Conservation (phyloP, 1,139 yeast genomes). For the Pichia sp. region DNA sequence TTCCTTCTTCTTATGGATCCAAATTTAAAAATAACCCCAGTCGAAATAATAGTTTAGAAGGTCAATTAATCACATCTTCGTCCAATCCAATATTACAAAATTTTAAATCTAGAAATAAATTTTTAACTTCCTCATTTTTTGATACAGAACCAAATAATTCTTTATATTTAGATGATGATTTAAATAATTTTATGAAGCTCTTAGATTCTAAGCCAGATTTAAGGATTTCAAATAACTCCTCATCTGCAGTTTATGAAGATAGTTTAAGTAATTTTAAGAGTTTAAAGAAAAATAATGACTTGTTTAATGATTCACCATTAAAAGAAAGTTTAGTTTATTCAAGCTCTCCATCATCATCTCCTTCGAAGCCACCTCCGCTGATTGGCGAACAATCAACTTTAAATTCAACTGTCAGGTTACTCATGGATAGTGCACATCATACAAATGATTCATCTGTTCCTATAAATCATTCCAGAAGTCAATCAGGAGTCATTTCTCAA, state of each 20-base stretch:
- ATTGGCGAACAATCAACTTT: conserved; percentile 2
- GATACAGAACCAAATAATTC: conserved; percentile 29
- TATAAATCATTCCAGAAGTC: neutral
- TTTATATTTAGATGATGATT: conserved; percentile 50
- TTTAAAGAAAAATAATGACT: conserved; percentile 25
- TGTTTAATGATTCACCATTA: conserved; percentile 16
- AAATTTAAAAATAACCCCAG: conserved; percentile 28
- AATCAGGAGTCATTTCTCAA: neutral
- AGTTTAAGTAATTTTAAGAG: conserved; percentile 26
- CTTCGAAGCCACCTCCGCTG: conserved; percentile 15
- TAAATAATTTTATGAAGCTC: conserved; percentile 74
- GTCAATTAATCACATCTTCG: conserved; percentile 17
- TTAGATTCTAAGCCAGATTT: conserved; percentile 63
- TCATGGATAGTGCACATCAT: conserved; percentile 5
- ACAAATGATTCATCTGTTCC: no score
- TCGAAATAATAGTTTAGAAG: conserved; percentile 27
- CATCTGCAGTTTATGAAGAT: conserved; percentile 24
- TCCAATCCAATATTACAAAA: conserved; percentile 23
- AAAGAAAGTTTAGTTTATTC: conserved; percentile 6
- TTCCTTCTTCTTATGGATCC: conserved; percentile 53
- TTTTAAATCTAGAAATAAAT: conserved; percentile 20
- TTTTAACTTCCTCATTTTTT: conserved; percentile 19
- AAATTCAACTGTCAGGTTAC: conserved; percentile 6
- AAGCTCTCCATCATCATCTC: conserved; percentile 10
- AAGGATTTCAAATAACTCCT: conserved; percentile 29